These are phyloP conservation scores for Lagenidium sp. DNA, from an alignment of 352 stramenopile genomes.

Conservation along the genomic window DNA sequence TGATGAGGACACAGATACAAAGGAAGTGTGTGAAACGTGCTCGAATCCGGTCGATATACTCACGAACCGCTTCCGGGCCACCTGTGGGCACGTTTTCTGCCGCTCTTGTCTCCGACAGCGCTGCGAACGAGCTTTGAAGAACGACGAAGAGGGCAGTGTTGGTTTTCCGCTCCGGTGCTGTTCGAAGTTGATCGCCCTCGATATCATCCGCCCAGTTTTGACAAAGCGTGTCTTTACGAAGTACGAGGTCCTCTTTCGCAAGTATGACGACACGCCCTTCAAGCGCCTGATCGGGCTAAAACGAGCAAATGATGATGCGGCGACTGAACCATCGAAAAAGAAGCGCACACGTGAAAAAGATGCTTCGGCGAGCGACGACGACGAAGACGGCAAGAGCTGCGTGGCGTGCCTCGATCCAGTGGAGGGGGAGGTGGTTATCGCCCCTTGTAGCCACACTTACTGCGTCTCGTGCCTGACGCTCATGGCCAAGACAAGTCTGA, in stretches of 20 bases:
- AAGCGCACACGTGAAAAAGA: too few relatives aligned
- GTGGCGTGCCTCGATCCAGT: too few relatives aligned
- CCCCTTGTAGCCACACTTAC: slow-evolving; percentile 57
- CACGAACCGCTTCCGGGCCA: slow-evolving; percentile 4
- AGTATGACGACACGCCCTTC: slow-evolving; percentile 9
- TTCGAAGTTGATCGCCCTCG: slow-evolving; percentile 16
- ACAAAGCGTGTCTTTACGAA: slow-evolving; percentile 11
- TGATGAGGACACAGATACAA: background rate
- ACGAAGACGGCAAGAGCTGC: slow-evolving; percentile 10
- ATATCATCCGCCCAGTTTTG: slow-evolving; percentile 19
- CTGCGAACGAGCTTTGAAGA: slow-evolving; percentile 15
- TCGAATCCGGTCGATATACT: background rate
- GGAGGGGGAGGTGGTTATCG: too few relatives aligned
- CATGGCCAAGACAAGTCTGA: slow-evolving; percentile 40
- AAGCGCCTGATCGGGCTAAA: too few relatives aligned
- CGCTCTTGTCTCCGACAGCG: slow-evolving; percentile 18
- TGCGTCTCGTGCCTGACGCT: slow-evolving; percentile 39
- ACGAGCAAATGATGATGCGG: too few relatives aligned
- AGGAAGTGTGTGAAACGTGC: slow-evolving; percentile 5
- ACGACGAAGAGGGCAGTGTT: slow-evolving; percentile 17
- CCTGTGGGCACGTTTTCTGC: slow-evolving; percentile 23
- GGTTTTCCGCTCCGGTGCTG: slow-evolving; percentile 30
- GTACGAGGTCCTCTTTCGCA: slow-evolving; percentile 24
- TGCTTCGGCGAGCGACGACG: too few relatives aligned
- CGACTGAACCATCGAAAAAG: too few relatives aligned